Conservation (phyloP, 2,329 filamentous ascomycete species). For the Fusarium pininemorale region DNA sequence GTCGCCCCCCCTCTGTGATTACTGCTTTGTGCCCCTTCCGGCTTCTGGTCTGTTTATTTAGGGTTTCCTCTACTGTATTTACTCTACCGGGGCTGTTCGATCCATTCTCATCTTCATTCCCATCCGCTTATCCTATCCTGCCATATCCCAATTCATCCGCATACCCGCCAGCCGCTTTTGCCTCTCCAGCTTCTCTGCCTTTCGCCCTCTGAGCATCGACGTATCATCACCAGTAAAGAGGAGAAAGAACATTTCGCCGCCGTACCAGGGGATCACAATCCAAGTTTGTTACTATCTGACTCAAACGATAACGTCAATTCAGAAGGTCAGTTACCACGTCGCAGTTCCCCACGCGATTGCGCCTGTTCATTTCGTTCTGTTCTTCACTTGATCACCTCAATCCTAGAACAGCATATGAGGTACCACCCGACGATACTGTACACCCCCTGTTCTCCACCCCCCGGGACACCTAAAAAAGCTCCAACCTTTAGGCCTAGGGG, state of each 20-base stretch:
- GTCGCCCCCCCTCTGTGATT: neutral
- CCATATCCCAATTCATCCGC: conserved; percentile 9
- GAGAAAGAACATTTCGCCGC: neutral
- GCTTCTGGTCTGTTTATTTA: conserved; percentile 27
- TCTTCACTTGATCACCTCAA: conserved; percentile 7
- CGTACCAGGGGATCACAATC: neutral
- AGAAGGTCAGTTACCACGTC: neutral
- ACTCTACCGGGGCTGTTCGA: conserved; percentile 9
- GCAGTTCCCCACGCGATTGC: neutral
- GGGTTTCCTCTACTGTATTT: conserved; percentile 11
- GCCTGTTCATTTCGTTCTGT: neutral
- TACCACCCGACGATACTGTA: neutral
- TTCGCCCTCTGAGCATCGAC: conserved; percentile 4
- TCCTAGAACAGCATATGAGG: neutral
- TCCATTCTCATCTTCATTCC: conserved; percentile 6
- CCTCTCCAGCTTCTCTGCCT: neutral
- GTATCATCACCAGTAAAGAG: conserved; percentile 8
- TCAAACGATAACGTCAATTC: neutral
- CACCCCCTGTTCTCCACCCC: conserved; percentile 32
- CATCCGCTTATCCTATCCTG: neutral
- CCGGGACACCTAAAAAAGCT: conserved; percentile 18
- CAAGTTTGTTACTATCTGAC: neutral
- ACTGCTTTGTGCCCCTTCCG: conserved; percentile 2
- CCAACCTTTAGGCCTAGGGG: conserved; percentile 17
- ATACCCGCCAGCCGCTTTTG: conserved; percentile 3